Evolutionary conservation across 805 yeast species (phyloP).

Genomic region (Cyberlindnera subsufficiens): DNA sequence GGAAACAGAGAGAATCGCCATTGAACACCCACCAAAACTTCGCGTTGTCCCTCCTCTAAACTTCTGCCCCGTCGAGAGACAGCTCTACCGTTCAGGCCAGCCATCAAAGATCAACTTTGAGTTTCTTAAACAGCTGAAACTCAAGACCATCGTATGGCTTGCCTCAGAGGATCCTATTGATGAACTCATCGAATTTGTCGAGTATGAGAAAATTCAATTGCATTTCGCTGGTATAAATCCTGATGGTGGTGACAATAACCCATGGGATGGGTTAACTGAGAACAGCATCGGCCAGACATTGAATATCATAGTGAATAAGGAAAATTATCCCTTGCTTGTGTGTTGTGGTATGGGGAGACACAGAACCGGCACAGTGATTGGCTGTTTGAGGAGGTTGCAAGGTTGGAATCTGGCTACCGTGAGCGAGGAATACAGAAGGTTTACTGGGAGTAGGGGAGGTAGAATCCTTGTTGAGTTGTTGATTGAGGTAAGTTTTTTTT

Average conservation of each 20-base stretch:
- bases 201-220: constrained; percentile 60
- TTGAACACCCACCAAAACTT: constrained; percentile 36
- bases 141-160: constrained; percentile 85
- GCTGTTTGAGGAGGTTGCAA: constrained; percentile 86
- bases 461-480: constrained; percentile 85
- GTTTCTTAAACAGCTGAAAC: constrained; percentile 65
- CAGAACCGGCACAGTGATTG: constrained; percentile 94
- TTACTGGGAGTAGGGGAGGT: constrained; percentile 90
- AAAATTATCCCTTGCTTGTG: constrained; percentile 79
- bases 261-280: constrained; percentile 95
- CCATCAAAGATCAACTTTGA: constrained; percentile 92
- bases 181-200: constrained; percentile 76
- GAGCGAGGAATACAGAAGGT: constrained; percentile 88
- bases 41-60: constrained; percentile 90
- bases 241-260: constrained; percentile 73
- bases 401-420: constrained; percentile 97
- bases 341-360: constrained; percentile 99
- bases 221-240: constrained; percentile 81
- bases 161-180: constrained; percentile 96
- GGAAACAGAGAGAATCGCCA: constrained; percentile 4
- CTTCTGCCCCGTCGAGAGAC: constrained; percentile 90
- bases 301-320: constrained; percentile 62
- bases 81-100: constrained; percentile 86
- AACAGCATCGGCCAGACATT: constrained; percentile 73
- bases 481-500: constrained; percentile 39